Base-by-base conservation (phyloP, 2,329 filamentous ascomycete genomes). In the Ophiostoma angusticollis region DNA sequence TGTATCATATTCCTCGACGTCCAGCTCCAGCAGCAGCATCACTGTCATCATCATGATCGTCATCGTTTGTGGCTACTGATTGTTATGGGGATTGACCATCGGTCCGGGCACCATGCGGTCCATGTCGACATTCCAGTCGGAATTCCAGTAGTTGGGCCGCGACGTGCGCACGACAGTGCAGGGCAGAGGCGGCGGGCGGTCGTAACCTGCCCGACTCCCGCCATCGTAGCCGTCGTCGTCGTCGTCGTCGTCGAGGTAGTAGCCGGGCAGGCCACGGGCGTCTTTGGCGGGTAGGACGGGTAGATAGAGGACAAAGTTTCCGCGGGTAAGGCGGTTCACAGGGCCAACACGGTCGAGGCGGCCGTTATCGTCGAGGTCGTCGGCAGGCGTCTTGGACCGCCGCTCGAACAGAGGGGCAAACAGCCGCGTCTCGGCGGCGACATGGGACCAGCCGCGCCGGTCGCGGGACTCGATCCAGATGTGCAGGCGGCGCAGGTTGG, bases 401-500 rank as follows among this genome's bases (percentile, higher is more conserved):
- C 27, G 49, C 2, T 36, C 33, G 13, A 45, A 33, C 19, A 58
- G 46, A 12, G 33, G 32, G 2, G 34, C 40, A 16, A 58, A 50
- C 37, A 58, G 46, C 3, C 45, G 39, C 21, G 43, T 49, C 49
- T 58, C 55, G 43, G 42, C 48, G 17, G 54, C 51, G 7, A 50
- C 46, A 33, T 47, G 46, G 43, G 52, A 46, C 55, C 55, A 58
- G 1, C 49, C 49, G 8, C 52, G 46, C 31, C 54, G 47, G 42
- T 56, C 52, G 31, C 46, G 38, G 23, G 50, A 47, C 43, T 57
- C 50, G 29, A 54, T 42, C 46, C 52, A 56, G 31, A 56, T 23
- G 38, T 44, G 48, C 22, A 58, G 48, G 13, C 37, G 29, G 12
- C 48, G 47, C 18, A 58, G 48, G 5, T 30, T 29, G 6, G 40